Conservation (phyloP, 257 asterid genomes). For the Nicotiana sylvestris region DNA sequence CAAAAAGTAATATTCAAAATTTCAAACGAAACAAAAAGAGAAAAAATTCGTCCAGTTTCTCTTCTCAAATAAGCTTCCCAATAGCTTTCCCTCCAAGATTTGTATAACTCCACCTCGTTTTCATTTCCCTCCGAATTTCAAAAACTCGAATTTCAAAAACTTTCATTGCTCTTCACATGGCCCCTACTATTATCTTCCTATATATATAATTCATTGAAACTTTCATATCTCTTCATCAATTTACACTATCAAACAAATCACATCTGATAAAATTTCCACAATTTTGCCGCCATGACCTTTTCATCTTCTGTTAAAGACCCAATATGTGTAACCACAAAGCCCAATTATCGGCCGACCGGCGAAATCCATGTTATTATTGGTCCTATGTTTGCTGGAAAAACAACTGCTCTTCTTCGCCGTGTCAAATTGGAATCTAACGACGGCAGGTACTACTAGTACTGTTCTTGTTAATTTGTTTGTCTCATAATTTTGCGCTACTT, state of each 20-base stretch:
- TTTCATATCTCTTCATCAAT: background rate
- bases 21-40: background rate
- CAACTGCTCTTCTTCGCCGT: conserved; percentile 72
- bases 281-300: background rate
- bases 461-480: background rate
- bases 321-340: background rate
- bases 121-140: background rate
- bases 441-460: conserved; percentile 35
- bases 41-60: background rate
- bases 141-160: background rate
- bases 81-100: background rate
- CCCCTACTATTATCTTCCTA: background rate
- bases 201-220: background rate
- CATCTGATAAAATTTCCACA: background rate
- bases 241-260: background rate
- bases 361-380: conserved; percentile 86
- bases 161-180: background rate
- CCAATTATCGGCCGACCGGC: conserved; percentile 27
- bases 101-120: background rate
- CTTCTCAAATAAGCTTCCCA: background rate
- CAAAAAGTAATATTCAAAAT: too few relatives aligned
- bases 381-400: conserved; percentile 91
- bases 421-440: conserved; percentile 36
- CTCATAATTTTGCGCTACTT: background rate
- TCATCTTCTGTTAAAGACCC: background rate